phyloP scores from a whole-genome alignment of 106 monocot species.

The Acorus gramineus region DNA sequence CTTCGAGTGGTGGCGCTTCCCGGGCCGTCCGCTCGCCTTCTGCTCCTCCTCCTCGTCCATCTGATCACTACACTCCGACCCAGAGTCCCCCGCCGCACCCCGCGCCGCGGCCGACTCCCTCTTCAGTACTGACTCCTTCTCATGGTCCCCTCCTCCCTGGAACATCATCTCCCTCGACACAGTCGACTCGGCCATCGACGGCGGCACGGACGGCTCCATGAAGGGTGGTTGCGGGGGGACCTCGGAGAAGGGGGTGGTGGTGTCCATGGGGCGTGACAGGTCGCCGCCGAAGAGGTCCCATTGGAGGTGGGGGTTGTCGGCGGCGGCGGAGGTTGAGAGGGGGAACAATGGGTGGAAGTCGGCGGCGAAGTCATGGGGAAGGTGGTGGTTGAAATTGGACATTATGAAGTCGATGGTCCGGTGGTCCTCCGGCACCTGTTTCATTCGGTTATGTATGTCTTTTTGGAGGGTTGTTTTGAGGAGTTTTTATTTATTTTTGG shows the following conservation, averaged over 20 bases:
- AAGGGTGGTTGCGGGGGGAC: too few relatives aligned
- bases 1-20: slow-evolving; percentile 57
- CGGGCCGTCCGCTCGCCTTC: slow-evolving; percentile 16
- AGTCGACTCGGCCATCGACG: slow-evolving; percentile 1
- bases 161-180: background rate
- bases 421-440: slow-evolving; percentile 51
- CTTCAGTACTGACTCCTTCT: slow-evolving; percentile 15
- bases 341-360: slow-evolving; percentile 2
- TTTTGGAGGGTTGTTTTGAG: too few relatives aligned
- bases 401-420: slow-evolving; percentile 37
- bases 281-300: slow-evolving; percentile 11
- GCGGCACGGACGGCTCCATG: too few relatives aligned
- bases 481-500: too few relatives aligned
- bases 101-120: slow-evolving; percentile 2
- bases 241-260: too few relatives aligned
- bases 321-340: slow-evolving; percentile 1
- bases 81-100: slow-evolving; percentile 23
- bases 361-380: background rate
- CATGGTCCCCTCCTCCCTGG: background rate
- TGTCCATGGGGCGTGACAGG: too few relatives aligned
- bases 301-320: slow-evolving; percentile 7
- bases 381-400: slow-evolving; percentile 31
- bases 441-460: background rate
- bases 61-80: slow-evolving; percentile 46
- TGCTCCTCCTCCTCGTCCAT: slow-evolving; percentile 52